Evolutionary conservation across 2,329 filamentous ascomycete species (phyloP).

Genomic region (Ophiosphaerella herpotricha): DNA sequence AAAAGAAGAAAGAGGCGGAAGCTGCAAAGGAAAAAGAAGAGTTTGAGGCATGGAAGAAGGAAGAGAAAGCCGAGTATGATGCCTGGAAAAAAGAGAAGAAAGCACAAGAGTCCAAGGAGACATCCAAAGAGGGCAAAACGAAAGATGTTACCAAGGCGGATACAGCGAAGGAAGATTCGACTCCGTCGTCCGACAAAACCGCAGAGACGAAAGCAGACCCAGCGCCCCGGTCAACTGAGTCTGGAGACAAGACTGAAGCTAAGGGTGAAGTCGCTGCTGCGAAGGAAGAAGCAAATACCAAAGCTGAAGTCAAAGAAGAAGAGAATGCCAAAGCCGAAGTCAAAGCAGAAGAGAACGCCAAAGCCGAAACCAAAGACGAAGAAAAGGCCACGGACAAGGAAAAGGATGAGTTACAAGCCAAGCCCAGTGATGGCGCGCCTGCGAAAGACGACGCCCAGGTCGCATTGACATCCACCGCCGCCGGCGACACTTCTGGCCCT

Average conservation of each 20-base stretch:
- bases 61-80: slow-evolving; percentile 29
- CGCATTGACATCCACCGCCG: background rate
- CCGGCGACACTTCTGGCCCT: background rate
- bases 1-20: slow-evolving; percentile 32
- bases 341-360: too few species aligned
- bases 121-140: slow-evolving; percentile 4
- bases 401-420: too few species aligned
- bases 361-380: background rate
- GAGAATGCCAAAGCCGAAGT: background rate
- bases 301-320: background rate
- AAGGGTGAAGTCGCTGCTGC: background rate
- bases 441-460: background rate
- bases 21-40: slow-evolving; percentile 39
- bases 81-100: slow-evolving; percentile 26
- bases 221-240: background rate
- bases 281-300: too few species aligned
- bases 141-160: slow-evolving; percentile 4
- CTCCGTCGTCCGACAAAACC: background rate
- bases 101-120: slow-evolving; percentile 9
- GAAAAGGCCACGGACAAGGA: too few species aligned
- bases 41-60: slow-evolving; percentile 42
- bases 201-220: background rate
- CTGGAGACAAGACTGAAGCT: background rate
- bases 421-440: background rate
- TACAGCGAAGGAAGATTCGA: background rate